Evolutionary conservation across 2,329 filamentous ascomycete species (phyloP), one percentile per base, ranked within the genome.

Genomic region (Karstenula rhodostoma): DNA sequence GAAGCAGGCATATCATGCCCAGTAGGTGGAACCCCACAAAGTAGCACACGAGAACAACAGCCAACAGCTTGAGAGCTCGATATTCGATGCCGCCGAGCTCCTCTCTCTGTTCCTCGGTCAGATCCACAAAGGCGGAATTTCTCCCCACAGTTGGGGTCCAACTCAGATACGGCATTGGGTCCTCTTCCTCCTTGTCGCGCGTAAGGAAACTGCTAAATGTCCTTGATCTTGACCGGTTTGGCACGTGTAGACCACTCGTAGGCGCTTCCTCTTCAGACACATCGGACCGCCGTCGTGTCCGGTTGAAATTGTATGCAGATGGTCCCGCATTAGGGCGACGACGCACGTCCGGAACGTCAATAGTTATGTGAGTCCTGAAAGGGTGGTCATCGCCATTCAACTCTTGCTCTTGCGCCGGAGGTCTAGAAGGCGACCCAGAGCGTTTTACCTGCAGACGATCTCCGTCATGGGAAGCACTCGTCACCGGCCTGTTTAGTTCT

Each of bases 1-100:
- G 92, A 3, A 92, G 73, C 13, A 97, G 78, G 67, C 88, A 89
- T 29, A 93, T 74, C 40, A 96, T 80, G 0, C 90, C 92, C 3
- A 97, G 82, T 1, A 94, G 69, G 70, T 93, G 92, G 69, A 96
- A 97, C 0, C 90, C 89, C 74, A 93, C 86, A 72, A 91, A 97
- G 78, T 98, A 99, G 8, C 74, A 74, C 3, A 91, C 84, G 22
- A 98, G 82, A 32, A 98, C 88, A 29, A 92, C 75, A 1, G 92
- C 91, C 50, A 99, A 80, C 2, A 93, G 92, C 77, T 97, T 96
- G 61, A 99, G 77, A 0, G 94, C 92, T 6, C 95, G 90, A 73
- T 99, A 99, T 77, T 99, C 95, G 64, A 99, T 97, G 22, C 95
- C 95, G 12, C 95, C 95, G 2, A 99, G 81, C 77, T 99, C 95